Evolutionary conservation across 257 asterid species (phyloP), one percentile per base, ranked within the genome.

Genomic region (Solanum chiquidenum): DNA sequence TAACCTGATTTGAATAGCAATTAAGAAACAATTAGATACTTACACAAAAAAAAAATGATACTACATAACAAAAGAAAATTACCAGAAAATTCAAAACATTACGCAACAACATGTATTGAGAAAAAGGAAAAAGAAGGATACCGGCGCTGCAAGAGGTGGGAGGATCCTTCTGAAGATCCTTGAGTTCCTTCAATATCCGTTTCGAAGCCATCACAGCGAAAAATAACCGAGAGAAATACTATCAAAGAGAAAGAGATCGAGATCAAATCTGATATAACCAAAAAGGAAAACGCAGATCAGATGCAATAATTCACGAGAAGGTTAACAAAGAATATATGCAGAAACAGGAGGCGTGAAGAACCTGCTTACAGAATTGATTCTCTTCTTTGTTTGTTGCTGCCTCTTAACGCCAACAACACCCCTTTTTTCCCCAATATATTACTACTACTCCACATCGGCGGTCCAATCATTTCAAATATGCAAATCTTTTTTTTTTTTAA

Each of bases 141-240:
- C 96, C 95, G 23, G 95, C 98, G 88, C 98, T 93, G 93, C 96
- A 94, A 35, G 96, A 93, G 83, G 95, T 91, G 33, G 96, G 98
- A 44, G 98, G 96, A 79, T 93, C 98, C 84, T 91, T 93, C 92
- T 93, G 98, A 60, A 93, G 93, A 92, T 94, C 95, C 89, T 92
- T 94, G 83, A 94, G 93, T 90, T 94, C 96, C 90, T 94, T 94
- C 94, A 93, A 87, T 88, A 94, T 94, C 90, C 98, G 92, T 83
- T 94, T 94, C 86, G 96, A 94, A 89, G 98, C 95, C 98, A 94
- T 94, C 89, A 46, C 85, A 58, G 16, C 74, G 62, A 89, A 29
- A 69, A 68, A 6, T 29, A 29, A 69, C 38, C n/a, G 38, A 20
- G 7, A 29, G 35, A 31, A 69, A 29, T 9, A 49, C 60, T 49